Conservation (phyloP, 176 grass and related monocot species). For the Calamus simplicifolius region DNA sequence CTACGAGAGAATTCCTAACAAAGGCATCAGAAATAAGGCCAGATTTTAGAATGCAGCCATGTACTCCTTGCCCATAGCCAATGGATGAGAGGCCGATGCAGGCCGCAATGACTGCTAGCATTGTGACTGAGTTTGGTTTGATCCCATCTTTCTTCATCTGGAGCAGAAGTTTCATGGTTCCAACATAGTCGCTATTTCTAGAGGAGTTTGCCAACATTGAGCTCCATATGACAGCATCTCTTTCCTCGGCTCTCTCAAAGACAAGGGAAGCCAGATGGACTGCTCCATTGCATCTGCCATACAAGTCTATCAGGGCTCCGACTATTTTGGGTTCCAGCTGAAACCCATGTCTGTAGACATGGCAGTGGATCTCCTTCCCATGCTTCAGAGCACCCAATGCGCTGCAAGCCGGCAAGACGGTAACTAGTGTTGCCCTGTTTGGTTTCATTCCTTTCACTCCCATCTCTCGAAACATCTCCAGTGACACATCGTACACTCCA, state of each 20-base stretch:
- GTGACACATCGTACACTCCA: too few species aligned
- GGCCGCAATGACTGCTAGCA: slow-evolving; percentile 3
- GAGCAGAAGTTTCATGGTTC: slow-evolving; percentile 4
- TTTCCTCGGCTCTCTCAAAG: neutral
- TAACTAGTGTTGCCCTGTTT: slow-evolving; percentile 9
- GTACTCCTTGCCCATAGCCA: neutral
- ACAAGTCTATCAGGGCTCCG: slow-evolving; percentile 13
- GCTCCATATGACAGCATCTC: slow-evolving; percentile 13
- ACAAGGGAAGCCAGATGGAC: neutral
- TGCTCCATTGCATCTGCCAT: slow-evolving; percentile 8
- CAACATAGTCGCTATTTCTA: neutral
- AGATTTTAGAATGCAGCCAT: slow-evolving; percentile 4
- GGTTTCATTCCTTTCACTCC: neutral
- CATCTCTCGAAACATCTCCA: neutral
- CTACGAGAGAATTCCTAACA: slow-evolving; percentile 10
- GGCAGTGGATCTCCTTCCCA: slow-evolving; percentile 4
- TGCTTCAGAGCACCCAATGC: slow-evolving; percentile 8
- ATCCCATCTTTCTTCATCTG: slow-evolving; percentile 5
- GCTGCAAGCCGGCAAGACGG: slow-evolving; percentile 6
- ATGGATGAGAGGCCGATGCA: slow-evolving; percentile 1
- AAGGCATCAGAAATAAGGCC: neutral
- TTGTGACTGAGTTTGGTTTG: slow-evolving; percentile 4
- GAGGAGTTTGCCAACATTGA: slow-evolving; percentile 1
- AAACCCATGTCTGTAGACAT: slow-evolving; percentile 1
- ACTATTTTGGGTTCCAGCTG: slow-evolving; percentile 1